Base-by-base conservation (phyloP, 1,284 basidiomycete genomes). In the Boletus sp. region DNA sequence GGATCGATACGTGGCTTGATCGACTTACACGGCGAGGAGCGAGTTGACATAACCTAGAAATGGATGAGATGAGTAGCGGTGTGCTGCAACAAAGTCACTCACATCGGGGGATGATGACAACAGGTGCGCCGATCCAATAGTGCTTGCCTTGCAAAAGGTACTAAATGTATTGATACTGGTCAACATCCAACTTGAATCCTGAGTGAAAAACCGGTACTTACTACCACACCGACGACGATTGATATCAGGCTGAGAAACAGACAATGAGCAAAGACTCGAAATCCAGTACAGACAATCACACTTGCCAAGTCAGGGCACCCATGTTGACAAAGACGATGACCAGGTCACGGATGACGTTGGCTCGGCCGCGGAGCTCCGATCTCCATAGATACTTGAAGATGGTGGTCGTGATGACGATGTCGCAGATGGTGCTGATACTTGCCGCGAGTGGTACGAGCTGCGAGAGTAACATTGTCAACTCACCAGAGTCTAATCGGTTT, bases 271-370 rank as follows among this genome's bases (percentile, higher is more conserved):
- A 21, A 11, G 4, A n/a, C n/a, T n/a, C n/a, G n/a, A n/a, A 28
- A 21, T 28, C 16, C 23, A 16, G 21, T 6, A 3, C 13, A 2
- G 30, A 31, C 16, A 11, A 3, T 27, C 14, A n/a, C 3, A 35
- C 52, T 11, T n/a, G 59, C 64, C 64, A 65, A 13, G 64, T 65
- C 35, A 65, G n/a, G 6, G 50, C 57, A 19, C 64, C 64, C 64
- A 63, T 59, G 23, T 65, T 66, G 44, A 64, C 25, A 10, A 64
- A 66, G 1, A 66, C 50, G 17, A 66, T 27, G 0, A 66, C 61
- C 1, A 66, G 37, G 14, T 61, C 52, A 19, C 59, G 65, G 23
- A 64, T 1, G 9, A 59, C 9, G 8, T 38, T 35, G 33, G 54
- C 50, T 25, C 54, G 40, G 19, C 48, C 28, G 6, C 56, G 52